A percentile compares a stretch with the other conserved stretches of the same genome.
Evolutionary conservation across 2,329 filamentous ascomycete genomes (phyloP).

Genomic region (Cladophialophora carrionii): DNA sequence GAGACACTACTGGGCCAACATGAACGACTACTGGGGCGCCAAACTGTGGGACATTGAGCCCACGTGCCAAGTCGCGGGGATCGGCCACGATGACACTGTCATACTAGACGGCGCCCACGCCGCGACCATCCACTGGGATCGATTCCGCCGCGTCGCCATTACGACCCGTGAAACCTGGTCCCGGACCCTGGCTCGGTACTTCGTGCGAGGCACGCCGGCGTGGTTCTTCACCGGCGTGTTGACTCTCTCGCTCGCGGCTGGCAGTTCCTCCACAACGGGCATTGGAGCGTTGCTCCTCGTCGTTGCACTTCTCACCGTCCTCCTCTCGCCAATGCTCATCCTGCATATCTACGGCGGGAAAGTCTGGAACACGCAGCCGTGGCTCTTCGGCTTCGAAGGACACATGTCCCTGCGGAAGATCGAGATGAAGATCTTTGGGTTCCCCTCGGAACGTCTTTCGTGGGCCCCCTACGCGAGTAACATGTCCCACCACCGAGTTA

Average conservation of each 20-base stretch:
- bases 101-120: constrained; percentile 50
- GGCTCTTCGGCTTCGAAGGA: constrained; percentile 52
- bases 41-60: constrained; percentile 55
- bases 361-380: constrained; percentile 48
- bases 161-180: constrained; percentile 39
- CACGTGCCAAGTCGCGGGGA: constrained; percentile 47
- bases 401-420: constrained; percentile 47
- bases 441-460: constrained; percentile 42
- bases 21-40: constrained; percentile 46
- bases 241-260: constrained; percentile 2
- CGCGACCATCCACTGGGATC: constrained; percentile 52
- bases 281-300: constrained; percentile 31
- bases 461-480: constrained; percentile 45
- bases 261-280: constrained; percentile 1
- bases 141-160: constrained; percentile 44
- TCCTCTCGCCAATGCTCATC: constrained; percentile 44
- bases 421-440: constrained; percentile 48
- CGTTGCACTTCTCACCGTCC: constrained; percentile 36
- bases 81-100: constrained; percentile 50
- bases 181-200: constrained; percentile 38
- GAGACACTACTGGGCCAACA: constrained; percentile 32
- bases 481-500: constrained; percentile 43
- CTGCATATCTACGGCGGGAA: constrained; percentile 47
- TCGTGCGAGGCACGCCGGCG: constrained; percentile 31
- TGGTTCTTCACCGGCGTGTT: constrained; percentile 29